A percentile compares a stretch with the other conserved stretches of the same genome.
These are phyloP conservation scores for Sorghum bicolor DNA, from an alignment of 176 grass and related monocot genomes.

Conservation along the genomic window DNA sequence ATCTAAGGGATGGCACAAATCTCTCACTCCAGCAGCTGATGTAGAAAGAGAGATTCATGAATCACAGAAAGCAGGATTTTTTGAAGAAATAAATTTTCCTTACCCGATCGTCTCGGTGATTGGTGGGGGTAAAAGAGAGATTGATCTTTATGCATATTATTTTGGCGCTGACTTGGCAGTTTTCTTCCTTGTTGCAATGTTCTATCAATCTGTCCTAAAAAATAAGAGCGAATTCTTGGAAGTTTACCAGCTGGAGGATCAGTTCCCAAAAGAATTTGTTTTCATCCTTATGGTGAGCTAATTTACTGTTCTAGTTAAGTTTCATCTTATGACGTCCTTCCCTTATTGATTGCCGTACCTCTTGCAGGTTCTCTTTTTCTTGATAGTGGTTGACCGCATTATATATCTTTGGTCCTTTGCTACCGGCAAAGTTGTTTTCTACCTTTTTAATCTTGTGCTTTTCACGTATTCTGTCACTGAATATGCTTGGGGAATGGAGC, in stretches of 20 bases:
- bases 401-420: constrained; percentile 97
- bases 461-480: constrained; percentile 96
- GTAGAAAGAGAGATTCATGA: constrained; percentile 81
- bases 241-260: constrained; percentile 94
- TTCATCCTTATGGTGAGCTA: constrained; percentile 83
- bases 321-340: background rate
- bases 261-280: constrained; percentile 98
- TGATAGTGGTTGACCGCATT: constrained; percentile 96
- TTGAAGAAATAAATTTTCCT: constrained; percentile 77
- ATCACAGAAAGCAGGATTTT: constrained; percentile 63
- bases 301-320: constrained; percentile 22
- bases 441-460: constrained; percentile 95
- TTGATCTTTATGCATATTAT: constrained; percentile 91
- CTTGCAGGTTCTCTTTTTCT: constrained; percentile 93
- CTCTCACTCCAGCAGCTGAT: constrained; percentile 82
- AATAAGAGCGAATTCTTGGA: constrained; percentile 91
- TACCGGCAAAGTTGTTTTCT: constrained; percentile 86
- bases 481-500: constrained; percentile 90
- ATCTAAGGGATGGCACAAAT: constrained; percentile 68
- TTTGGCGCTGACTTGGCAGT: constrained; percentile 95
- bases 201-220: constrained; percentile 95
- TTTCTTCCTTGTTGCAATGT: constrained; percentile 91
- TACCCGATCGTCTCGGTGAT: constrained; percentile 82
- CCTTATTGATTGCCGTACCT: constrained; percentile 12
- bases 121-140: constrained; percentile 93